These are phyloP conservation scores for Penicillium bialowiezense DNA, from an alignment of 495 filamentous ascomycete species.

Conservation along the genomic window DNA sequence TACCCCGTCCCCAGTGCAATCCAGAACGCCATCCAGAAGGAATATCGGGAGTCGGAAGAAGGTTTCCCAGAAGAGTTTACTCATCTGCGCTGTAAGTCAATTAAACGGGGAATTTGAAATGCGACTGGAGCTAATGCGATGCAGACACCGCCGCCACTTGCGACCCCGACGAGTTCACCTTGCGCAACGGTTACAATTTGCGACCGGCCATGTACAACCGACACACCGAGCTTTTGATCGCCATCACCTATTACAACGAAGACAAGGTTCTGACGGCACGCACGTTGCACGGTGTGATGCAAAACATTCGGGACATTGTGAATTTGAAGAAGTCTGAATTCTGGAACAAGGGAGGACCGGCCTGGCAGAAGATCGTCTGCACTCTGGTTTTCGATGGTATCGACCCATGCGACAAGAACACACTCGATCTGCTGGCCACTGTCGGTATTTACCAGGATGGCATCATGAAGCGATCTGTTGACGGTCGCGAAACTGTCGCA, in stretches of 20 bases:
- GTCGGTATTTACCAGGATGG: conserved; percentile 96
- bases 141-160: conserved; percentile 92
- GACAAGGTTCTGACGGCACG: conserved; percentile 91
- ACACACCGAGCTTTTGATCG: conserved; percentile 93
- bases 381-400: conserved; percentile 96
- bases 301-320: conserved; percentile 96
- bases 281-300: conserved; percentile 96
- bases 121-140: conserved; percentile 1
- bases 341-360: conserved; percentile 98
- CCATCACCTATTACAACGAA: conserved; percentile 99
- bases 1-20: conserved; percentile 97
- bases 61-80: conserved; percentile 80
- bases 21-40: conserved; percentile 90
- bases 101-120: neutral
- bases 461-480: conserved; percentile 96
- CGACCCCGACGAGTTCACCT: conserved; percentile 96
- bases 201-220: conserved; percentile 98
- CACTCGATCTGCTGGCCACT: conserved; percentile 89
- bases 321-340: conserved; percentile 97
- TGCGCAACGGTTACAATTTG: conserved; percentile 98
- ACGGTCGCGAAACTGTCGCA: conserved; percentile 90
- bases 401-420: conserved; percentile 94
- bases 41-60: conserved; percentile 84
- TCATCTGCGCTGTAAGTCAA: conserved; percentile 80
- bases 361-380: conserved; percentile 99